These are phyloP conservation scores for Curvularia sp. DNA, from an alignment of 2,329 filamentous ascomycete genomes.

Conservation along the genomic window DNA sequence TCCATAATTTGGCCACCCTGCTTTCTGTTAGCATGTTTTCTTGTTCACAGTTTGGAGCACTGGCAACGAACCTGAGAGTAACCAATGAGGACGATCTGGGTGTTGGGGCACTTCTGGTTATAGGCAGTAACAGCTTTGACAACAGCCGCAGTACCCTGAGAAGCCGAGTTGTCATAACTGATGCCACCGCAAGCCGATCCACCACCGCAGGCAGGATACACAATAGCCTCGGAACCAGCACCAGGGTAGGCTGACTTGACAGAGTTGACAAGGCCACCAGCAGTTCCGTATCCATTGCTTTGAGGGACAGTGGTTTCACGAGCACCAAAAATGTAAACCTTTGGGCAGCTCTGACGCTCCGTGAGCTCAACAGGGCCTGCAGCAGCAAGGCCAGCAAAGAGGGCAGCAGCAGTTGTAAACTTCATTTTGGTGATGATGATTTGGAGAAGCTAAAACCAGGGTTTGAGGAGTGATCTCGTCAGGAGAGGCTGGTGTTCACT, in stretches of 20 bases:
- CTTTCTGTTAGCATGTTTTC: constrained; percentile 11
- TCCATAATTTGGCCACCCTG: constrained; percentile 69
- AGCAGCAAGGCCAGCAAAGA: constrained; percentile 42
- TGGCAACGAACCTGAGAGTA: constrained; percentile 63
- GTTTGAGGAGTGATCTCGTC: constrained; percentile 4
- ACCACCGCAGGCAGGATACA: constrained; percentile 67
- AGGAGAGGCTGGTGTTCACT: constrained; percentile 19
- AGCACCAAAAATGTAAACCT: constrained; percentile 55
- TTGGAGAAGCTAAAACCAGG: not conserved
- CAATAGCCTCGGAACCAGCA: constrained; percentile 52
- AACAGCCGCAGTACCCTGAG: constrained; percentile 65
- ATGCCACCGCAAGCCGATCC: constrained; percentile 64
- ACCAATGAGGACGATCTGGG: constrained; percentile 66
- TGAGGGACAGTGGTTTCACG: constrained; percentile 53
- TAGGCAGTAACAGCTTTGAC: constrained; percentile 66
- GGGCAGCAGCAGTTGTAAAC: constrained; percentile 39
- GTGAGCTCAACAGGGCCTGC: constrained; percentile 47
- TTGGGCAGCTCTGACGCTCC: constrained; percentile 51
- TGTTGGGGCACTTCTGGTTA: constrained; percentile 63
- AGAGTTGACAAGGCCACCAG: constrained; percentile 50
- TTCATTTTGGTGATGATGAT: constrained; percentile 35
- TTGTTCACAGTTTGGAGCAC: not conserved
- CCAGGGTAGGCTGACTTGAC: constrained; percentile 52
- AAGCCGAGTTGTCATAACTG: constrained; percentile 66
- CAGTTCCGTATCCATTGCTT: constrained; percentile 51